These are phyloP conservation scores for Dendrobium huoshanense DNA, from an alignment of 106 monocot genomes.

Conservation along the genomic window DNA sequence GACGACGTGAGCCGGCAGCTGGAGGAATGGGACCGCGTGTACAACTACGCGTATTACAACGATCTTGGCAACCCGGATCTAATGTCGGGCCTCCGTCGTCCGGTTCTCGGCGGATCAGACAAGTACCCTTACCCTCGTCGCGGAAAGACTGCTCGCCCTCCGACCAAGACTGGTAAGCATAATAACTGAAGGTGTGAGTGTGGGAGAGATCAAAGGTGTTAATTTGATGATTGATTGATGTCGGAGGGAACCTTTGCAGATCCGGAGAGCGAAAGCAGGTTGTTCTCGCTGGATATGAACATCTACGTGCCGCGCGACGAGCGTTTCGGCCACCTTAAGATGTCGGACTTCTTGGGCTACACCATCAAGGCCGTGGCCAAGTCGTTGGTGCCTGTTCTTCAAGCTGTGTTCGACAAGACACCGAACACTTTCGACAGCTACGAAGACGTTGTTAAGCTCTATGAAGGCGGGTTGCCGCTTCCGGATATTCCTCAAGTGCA, in stretches of 20 bases:
- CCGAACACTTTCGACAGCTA: slow-evolving; percentile 67
- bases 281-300: slow-evolving; percentile 34
- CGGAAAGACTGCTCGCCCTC: slow-evolving; percentile 40
- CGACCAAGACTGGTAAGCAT: slow-evolving; percentile 8
- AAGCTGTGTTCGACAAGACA: slow-evolving; percentile 34
- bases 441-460: slow-evolving; percentile 55
- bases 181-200: not conserved
- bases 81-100: slow-evolving; percentile 13
- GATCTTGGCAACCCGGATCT: slow-evolving; percentile 71
- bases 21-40: slow-evolving; percentile 21
- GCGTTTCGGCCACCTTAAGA: slow-evolving; percentile 78
- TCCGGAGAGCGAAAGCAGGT: slow-evolving; percentile 53
- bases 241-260: slow-evolving; percentile 23
- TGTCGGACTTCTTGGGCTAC: slow-evolving; percentile 74
- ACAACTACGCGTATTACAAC: slow-evolving; percentile 69
- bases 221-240: not conserved
- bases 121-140: slow-evolving; percentile 74
- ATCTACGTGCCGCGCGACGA: slow-evolving; percentile 88
- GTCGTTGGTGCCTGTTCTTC: slow-evolving; percentile 33
- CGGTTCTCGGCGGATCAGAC: slow-evolving; percentile 46
- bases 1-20: slow-evolving; percentile 29
- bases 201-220: not conserved
- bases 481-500: slow-evolving; percentile 25
- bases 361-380: slow-evolving; percentile 45
- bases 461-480: slow-evolving; percentile 44